Evolutionary conservation across 1,284 basidiomycete species (phyloP).

Genomic region (Serendipita sp.): DNA sequence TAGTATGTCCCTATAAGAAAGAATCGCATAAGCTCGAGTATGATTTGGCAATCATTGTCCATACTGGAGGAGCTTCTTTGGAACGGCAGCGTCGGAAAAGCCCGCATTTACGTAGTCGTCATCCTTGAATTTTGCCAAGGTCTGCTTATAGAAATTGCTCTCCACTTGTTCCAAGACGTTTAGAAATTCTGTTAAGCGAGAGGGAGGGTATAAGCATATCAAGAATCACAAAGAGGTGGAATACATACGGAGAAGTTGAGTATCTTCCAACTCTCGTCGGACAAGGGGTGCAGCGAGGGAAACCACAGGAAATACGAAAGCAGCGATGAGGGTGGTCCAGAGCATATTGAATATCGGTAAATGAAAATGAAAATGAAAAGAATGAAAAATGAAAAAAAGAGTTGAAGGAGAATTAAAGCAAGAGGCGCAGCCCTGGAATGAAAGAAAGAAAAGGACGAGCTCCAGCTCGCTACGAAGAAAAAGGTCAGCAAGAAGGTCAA

Average conservation of each 20-base stretch:
- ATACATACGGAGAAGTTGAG: not conserved
- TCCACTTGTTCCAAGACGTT: conserved; percentile 62
- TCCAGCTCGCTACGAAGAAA: conserved; percentile 3
- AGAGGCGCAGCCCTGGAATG: conserved; percentile 5
- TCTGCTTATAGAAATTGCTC: conserved; percentile 52
- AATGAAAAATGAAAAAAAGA: not conserved
- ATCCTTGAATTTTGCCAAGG: conserved; percentile 50
- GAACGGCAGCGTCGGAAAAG: conserved; percentile 40
- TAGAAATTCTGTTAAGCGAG: conserved; percentile 43
- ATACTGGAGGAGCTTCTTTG: conserved; percentile 44
- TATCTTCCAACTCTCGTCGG: not conserved
- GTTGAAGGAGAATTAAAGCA: not conserved
- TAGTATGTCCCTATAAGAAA: conserved; percentile 21
- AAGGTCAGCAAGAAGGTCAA: not conserved
- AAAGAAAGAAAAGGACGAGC: conserved; percentile 7
- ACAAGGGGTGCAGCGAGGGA: not conserved
- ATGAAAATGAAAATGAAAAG: not conserved
- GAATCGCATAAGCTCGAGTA: not conserved
- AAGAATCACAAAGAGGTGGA: not conserved
- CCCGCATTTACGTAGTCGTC: conserved; percentile 56
- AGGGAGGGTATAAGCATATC: not conserved
- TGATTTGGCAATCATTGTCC: not conserved
- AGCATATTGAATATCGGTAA: not conserved
- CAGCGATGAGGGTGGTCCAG: not conserved
- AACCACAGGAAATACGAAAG: not conserved